These are phyloP conservation scores for Baorangia bicolor DNA, from an alignment of 768 basidiomycete species.

Conservation along the genomic window DNA sequence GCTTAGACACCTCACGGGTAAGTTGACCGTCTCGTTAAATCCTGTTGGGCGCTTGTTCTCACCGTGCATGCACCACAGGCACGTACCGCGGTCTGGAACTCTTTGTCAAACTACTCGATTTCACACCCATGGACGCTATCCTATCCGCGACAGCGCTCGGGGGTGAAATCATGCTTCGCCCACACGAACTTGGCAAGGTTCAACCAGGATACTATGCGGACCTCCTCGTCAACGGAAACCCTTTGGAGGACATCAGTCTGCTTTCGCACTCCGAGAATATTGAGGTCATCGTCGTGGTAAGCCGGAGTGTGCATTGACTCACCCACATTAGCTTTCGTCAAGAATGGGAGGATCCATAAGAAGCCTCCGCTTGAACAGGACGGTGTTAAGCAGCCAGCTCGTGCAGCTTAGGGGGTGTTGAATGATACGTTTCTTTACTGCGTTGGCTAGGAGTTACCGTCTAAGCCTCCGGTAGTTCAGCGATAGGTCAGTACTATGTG, in stretches of 20 bases:
- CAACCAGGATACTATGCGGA: not conserved
- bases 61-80: no score
- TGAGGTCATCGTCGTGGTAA: not conserved
- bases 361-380: not conserved
- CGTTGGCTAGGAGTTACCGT: not conserved
- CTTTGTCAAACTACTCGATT: not conserved
- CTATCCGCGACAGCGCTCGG: not conserved
- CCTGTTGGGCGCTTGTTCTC: not conserved
- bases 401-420: not conserved
- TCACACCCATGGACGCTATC: not conserved
- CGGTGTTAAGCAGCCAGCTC: not conserved
- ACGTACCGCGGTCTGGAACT: not conserved
- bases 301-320: not conserved
- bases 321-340: not conserved
- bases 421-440: not conserved
- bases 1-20: not conserved
- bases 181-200: not conserved
- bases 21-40: not conserved
- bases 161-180: not conserved
- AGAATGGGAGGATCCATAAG: not conserved
- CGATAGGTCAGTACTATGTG: not conserved
- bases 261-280: not conserved
- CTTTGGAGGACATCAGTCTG: not conserved
- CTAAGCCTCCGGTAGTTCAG: not conserved
- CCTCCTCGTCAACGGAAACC: not conserved